phyloP scores from a whole-genome alignment of 2,329 filamentous ascomycete genomes.

The Madurella mycetomatis region DNA sequence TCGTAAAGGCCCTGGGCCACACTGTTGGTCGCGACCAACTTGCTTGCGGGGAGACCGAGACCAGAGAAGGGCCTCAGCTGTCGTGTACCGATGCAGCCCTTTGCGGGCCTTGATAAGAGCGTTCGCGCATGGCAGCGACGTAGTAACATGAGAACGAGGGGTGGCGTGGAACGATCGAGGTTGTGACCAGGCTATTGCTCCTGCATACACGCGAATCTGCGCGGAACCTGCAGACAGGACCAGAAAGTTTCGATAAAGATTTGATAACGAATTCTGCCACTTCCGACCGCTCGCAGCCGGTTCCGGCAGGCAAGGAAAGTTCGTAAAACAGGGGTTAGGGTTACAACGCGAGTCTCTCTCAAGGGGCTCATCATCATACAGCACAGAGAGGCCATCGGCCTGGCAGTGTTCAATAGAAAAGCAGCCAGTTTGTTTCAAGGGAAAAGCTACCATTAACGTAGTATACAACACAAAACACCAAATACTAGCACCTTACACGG shows the following conservation, averaged over 20 bases:
- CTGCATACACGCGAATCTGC: neutral
- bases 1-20: slow-evolving; percentile 21
- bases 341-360: too few species aligned
- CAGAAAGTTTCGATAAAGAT: neutral
- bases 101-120: slow-evolving; percentile 2
- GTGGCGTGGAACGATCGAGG: too few species aligned
- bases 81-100: neutral
- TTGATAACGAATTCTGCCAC: neutral
- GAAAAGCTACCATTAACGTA: too few species aligned
- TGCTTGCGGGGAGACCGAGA: neutral
- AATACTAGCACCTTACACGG: neutral
- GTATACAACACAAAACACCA: neutral
- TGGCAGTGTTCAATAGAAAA: too few species aligned
- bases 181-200: too few species aligned
- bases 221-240: neutral
- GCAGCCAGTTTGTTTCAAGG: too few species aligned
- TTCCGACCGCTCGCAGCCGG: neutral
- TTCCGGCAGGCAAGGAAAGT: too few species aligned
- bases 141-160: slow-evolving; percentile 11
- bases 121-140: slow-evolving; percentile 14
- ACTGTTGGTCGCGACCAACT: neutral
- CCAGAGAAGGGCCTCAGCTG: neutral
- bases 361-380: too few species aligned
- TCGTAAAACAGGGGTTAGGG: too few species aligned
- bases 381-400: too few species aligned